Conservation (phyloP, 768 basidiomycete species). For the Amanita polypyramis region DNA sequence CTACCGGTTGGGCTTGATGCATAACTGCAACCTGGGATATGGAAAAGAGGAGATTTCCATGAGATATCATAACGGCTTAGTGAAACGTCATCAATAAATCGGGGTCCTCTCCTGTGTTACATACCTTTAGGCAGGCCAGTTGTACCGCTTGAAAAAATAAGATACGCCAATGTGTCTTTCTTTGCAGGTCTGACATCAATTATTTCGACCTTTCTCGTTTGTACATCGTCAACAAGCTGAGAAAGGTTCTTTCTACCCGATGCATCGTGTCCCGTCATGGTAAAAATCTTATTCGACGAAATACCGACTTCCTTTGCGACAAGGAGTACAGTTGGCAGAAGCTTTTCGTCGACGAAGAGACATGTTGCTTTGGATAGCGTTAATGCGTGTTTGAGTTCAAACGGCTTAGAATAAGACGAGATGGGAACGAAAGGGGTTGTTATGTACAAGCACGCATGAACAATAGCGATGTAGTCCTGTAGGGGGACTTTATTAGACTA, state of each 20-base stretch:
- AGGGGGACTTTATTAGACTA: background rate
- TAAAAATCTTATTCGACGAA: slow-evolving; percentile 33
- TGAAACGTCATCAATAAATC: background rate
- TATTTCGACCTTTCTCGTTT: slow-evolving; percentile 25
- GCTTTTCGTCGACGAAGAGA: slow-evolving; percentile 26
- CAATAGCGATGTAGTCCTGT: slow-evolving; percentile 25
- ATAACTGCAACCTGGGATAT: slow-evolving; percentile 27
- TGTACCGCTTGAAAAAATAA: slow-evolving; percentile 72
- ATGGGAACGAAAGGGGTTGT: slow-evolving; percentile 24
- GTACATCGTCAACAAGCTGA: slow-evolving; percentile 31
- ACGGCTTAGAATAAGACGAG: slow-evolving; percentile 26
- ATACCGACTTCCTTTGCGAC: slow-evolving; percentile 25
- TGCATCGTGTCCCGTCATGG: slow-evolving; percentile 30
- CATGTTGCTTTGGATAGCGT: slow-evolving; percentile 22
- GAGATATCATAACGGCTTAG: slow-evolving; percentile 62
- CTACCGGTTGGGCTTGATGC: slow-evolving; percentile 23
- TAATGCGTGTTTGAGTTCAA: slow-evolving; percentile 27
- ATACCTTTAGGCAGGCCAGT: slow-evolving; percentile 64
- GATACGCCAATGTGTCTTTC: slow-evolving; percentile 51
- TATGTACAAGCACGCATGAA: slow-evolving; percentile 22
- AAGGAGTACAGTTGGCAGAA: slow-evolving; percentile 18
- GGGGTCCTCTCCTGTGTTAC: background rate
- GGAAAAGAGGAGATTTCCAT: slow-evolving; percentile 46
- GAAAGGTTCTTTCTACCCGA: slow-evolving; percentile 32
- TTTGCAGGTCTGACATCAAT: slow-evolving; percentile 33